These are phyloP conservation scores for Chiua virens DNA, from an alignment of 768 basidiomycete genomes.

Conservation along the genomic window DNA sequence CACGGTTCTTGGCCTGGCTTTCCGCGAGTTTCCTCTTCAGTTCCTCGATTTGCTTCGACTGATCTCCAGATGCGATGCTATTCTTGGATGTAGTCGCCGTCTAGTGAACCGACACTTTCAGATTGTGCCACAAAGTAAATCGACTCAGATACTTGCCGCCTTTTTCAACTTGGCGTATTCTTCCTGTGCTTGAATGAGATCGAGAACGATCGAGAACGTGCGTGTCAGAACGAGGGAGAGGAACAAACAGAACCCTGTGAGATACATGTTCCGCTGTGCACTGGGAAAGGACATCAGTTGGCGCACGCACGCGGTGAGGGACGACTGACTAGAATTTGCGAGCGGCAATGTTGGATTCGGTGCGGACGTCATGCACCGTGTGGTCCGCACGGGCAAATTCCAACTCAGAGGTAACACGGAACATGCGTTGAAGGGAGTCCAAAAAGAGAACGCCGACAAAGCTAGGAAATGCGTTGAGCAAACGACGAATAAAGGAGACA, in stretches of 20 bases:
- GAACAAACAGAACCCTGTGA: slow-evolving; percentile 93
- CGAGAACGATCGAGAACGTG: slow-evolving; percentile 88
- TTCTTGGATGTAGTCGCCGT: slow-evolving; percentile 34
- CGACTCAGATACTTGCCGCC: slow-evolving; percentile 28
- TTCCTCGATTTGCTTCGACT: slow-evolving; percentile 50
- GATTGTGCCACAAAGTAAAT: background rate
- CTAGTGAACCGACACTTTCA: slow-evolving; percentile 21
- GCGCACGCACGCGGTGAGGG: too few relatives aligned
- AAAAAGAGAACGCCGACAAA: slow-evolving; percentile 86
- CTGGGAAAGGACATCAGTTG: slow-evolving; percentile 35
- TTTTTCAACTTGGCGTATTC: slow-evolving; percentile 83
- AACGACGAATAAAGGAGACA: background rate
- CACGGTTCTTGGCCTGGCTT: slow-evolving; percentile 56
- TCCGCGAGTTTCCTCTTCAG: slow-evolving; percentile 67
- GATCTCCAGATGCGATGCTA: slow-evolving; percentile 20
- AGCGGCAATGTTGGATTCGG: slow-evolving; percentile 87
- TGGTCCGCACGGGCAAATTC: slow-evolving; percentile 62
- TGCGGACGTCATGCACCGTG: slow-evolving; percentile 58
- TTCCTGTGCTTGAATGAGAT: slow-evolving; percentile 88
- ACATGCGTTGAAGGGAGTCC: slow-evolving; percentile 93
- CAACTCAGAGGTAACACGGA: slow-evolving; percentile 70
- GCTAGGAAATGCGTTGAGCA: slow-evolving; percentile 34
- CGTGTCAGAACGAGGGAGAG: slow-evolving; percentile 92
- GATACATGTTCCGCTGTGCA: slow-evolving; percentile 87
- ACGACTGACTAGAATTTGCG: slow-evolving; percentile 85